phyloP scores from a whole-genome alignment of 129 eudicot genomes.

The Chrysanthemum lavandulifolium region DNA sequence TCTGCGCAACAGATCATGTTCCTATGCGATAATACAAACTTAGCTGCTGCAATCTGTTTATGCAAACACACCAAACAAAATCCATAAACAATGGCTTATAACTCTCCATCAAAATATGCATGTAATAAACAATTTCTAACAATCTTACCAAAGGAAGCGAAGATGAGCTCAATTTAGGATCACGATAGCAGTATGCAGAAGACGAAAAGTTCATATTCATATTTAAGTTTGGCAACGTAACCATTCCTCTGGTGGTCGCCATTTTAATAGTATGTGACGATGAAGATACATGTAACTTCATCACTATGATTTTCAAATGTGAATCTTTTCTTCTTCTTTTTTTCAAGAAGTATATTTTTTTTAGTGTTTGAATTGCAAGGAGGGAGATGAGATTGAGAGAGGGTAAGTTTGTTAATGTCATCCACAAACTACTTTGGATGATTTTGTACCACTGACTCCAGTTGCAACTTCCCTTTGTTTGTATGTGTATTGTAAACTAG shows the following conservation, averaged over 20 bases:
- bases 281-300: constrained; percentile 28
- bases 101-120: not conserved
- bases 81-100: constrained; percentile 11
- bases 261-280: constrained; percentile 29
- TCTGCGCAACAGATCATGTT: constrained; percentile 60
- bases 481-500: constrained; percentile 2
- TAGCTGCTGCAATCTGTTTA: constrained; percentile 45
- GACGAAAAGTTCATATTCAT: constrained; percentile 40
- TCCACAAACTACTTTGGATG: constrained; percentile 55
- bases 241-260: constrained; percentile 51
- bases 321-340: not conserved
- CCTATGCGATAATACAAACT: constrained; percentile 32
- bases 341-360: not conserved
- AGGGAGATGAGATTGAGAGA: constrained; percentile 15
- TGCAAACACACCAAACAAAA: not conserved
- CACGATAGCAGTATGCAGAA: constrained; percentile 45
- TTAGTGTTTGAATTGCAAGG: constrained; percentile 17
- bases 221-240: constrained; percentile 41
- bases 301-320: constrained; percentile 19
- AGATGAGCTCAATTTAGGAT: constrained; percentile 39
- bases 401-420: constrained; percentile 39
- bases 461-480: constrained; percentile 23
- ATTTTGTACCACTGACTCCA: constrained; percentile 52
- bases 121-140: not conserved
- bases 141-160: constrained; percentile 35